Conservation (phyloP, 1,284 basidiomycete species). For the Malassezia vespertilionis region DNA sequence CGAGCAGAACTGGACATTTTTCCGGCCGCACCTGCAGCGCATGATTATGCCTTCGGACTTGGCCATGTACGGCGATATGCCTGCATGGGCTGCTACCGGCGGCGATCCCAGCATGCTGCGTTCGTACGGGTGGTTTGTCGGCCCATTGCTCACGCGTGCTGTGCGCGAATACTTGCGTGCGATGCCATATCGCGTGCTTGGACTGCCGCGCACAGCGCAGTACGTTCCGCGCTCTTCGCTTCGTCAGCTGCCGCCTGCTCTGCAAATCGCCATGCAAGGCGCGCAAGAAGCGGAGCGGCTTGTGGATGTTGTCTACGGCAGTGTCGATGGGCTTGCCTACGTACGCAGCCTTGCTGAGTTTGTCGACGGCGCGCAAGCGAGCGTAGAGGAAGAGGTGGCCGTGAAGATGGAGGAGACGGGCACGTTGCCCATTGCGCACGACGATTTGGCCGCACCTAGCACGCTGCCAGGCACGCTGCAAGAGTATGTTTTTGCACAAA, state of each 20-base stretch:
- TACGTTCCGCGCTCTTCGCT: slow-evolving; percentile 18
- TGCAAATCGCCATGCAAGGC: slow-evolving; percentile 15
- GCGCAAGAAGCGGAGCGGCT: slow-evolving; percentile 18
- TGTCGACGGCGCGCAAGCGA: slow-evolving; percentile 20
- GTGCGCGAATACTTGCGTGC: slow-evolving; percentile 9
- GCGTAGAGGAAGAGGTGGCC: neutral
- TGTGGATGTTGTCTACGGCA: slow-evolving; percentile 26
- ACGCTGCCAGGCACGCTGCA: neutral
- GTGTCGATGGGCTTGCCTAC: slow-evolving; percentile 24
- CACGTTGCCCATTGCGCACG: neutral
- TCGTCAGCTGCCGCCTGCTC: slow-evolving; percentile 9
- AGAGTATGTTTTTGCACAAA: slow-evolving; percentile 4
- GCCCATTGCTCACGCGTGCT: slow-evolving; percentile 6
- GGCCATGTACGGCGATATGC: slow-evolving; percentile 14
- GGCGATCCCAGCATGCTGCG: slow-evolving; percentile 8
- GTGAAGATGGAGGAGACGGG: neutral
- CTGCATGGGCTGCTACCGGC: slow-evolving; percentile 13
- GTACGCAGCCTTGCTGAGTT: slow-evolving; percentile 31
- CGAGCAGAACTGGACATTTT: slow-evolving; percentile 33
- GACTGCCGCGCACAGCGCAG: slow-evolving; percentile 14
- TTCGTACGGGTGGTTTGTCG: slow-evolving; percentile 5
- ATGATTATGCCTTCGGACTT: slow-evolving; percentile 26
- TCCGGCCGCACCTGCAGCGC: slow-evolving; percentile 25
- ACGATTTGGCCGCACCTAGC: too few relatives aligned
- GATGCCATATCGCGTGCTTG: slow-evolving; percentile 9